Percentiles rank a stretch among this genome's conserved stretches.
Evolutionary conservation across 192 early-diverging fungal species (phyloP).

Genomic region (Geranomyces michiganensis): DNA sequence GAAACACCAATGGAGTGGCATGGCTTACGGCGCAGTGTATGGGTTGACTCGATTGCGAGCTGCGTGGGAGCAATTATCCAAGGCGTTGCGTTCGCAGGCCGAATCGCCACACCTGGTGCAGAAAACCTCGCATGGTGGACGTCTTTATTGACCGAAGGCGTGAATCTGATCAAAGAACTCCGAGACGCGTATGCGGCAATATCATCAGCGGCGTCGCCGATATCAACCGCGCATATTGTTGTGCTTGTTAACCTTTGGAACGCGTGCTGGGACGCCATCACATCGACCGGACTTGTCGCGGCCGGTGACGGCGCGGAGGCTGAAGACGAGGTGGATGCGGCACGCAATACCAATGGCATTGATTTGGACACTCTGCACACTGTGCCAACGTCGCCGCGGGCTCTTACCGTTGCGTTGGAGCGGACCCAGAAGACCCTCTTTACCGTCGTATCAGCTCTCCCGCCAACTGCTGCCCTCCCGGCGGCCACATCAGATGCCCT

Average conservation of each 20-base stretch:
- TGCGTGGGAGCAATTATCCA: background rate
- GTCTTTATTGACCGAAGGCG: background rate
- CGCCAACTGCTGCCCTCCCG: background rate
- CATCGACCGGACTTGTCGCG: background rate
- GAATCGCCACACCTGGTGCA: background rate
- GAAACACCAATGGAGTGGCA: slow-evolving; percentile 15
- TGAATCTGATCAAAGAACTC: background rate
- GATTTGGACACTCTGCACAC: slow-evolving; percentile 2
- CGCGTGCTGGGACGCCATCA: background rate
- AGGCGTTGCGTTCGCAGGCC: background rate
- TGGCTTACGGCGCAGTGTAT: slow-evolving; percentile 11
- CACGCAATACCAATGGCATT: background rate
- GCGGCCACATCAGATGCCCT: background rate
- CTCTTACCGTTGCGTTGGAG: background rate
- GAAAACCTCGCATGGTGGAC: slow-evolving; percentile 5
- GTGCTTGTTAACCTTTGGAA: background rate
- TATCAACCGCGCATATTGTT: background rate
- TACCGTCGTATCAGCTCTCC: background rate
- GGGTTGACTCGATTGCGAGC: slow-evolving; percentile 7
- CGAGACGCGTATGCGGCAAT: background rate
- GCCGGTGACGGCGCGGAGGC: background rate
- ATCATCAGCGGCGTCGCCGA: background rate
- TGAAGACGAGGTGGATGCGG: background rate
- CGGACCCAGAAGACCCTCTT: background rate
- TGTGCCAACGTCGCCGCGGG: background rate